Percentiles rank a stretch among this genome's conserved stretches.
Evolutionary conservation across 371 early-diverging fungal species (phyloP).

Genomic region (Capillidium heterosporum): DNA sequence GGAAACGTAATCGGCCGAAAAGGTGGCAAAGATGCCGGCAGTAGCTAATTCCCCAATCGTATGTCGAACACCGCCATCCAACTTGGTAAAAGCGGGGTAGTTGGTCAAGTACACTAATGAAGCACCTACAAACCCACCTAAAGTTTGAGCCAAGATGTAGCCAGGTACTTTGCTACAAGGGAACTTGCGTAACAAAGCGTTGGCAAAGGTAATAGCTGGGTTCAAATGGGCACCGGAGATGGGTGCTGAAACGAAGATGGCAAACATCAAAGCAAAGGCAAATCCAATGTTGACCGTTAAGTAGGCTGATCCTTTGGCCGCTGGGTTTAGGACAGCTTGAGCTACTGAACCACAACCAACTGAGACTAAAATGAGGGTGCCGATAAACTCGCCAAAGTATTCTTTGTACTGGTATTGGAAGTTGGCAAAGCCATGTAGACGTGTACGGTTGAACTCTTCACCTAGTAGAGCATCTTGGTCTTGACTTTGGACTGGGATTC

Average conservation of each 20-base stretch:
- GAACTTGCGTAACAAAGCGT: slow-evolving; percentile 47
- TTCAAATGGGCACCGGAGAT: slow-evolving; percentile 62
- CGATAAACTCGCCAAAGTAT: slow-evolving; percentile 62
- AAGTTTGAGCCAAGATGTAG: slow-evolving; percentile 35
- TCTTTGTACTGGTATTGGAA: slow-evolving; percentile 3
- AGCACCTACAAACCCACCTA: slow-evolving; percentile 51
- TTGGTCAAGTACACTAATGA: slow-evolving; percentile 23
- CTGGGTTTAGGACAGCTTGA: slow-evolving; percentile 15
- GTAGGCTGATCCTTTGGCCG: slow-evolving; percentile 8
- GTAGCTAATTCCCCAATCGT: slow-evolving; percentile 21
- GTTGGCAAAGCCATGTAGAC: background rate
- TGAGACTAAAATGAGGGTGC: slow-evolving; percentile 48
- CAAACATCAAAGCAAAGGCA: slow-evolving; percentile 35
- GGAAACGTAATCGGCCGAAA: slow-evolving; percentile 30
- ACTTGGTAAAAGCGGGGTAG: slow-evolving; percentile 36
- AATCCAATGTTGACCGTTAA: slow-evolving; percentile 29
- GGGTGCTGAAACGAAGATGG: slow-evolving; percentile 47
- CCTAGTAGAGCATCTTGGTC: no score
- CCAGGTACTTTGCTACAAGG: slow-evolving; percentile 35
- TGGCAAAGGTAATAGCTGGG: slow-evolving; percentile 54
- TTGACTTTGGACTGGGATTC: no score
- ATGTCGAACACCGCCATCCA: slow-evolving; percentile 34
- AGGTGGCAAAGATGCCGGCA: slow-evolving; percentile 51
- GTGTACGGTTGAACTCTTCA: no score
- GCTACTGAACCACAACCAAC: slow-evolving; percentile 48